A percentile compares a stretch with the other conserved stretches of the same genome.
These are phyloP conservation scores for Lipomyces yarrowii DNA, from an alignment of 1,139 yeast genomes.

Conservation along the genomic window DNA sequence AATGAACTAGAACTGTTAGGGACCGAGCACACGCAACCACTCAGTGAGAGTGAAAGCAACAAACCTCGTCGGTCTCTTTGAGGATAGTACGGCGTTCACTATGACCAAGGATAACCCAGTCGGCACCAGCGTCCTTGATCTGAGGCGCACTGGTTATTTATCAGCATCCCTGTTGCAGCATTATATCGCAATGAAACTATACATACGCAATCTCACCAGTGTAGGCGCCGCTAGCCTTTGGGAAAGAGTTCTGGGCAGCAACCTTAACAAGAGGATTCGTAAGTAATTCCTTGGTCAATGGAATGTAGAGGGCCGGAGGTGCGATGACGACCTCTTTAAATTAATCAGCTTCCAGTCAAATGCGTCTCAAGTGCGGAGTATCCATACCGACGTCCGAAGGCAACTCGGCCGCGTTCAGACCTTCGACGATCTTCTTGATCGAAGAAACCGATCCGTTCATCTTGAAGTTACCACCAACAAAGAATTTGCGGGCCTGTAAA, in stretches of 20 bases:
- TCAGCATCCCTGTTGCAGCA: constrained; percentile 1
- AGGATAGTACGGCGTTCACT: constrained; percentile 96
- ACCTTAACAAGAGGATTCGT: constrained; percentile 70
- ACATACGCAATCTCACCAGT: constrained; percentile 85
- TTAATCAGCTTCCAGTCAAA: background rate
- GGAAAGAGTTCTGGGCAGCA: constrained; percentile 89
- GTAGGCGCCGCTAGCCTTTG: constrained; percentile 91
- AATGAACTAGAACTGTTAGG: constrained; percentile 49
- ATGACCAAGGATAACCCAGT: constrained; percentile 97
- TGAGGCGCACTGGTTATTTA: constrained; percentile 57
- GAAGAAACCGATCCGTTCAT: constrained; percentile 94
- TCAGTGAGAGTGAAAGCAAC: background rate
- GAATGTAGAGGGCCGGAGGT: constrained; percentile 93
- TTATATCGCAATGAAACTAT: background rate
- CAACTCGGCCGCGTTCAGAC: constrained; percentile 75
- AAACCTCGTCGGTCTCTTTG: constrained; percentile 73
- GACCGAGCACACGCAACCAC: constrained; percentile 36
- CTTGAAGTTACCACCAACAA: constrained; percentile 97
- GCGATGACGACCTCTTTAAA: constrained; percentile 80
- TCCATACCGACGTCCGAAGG: constrained; percentile 53
- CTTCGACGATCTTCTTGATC: constrained; percentile 78
- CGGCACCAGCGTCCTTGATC: constrained; percentile 88
- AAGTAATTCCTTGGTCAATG: constrained; percentile 71
- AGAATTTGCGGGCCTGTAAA: constrained; percentile 24
- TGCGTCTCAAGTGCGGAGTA: background rate